Base-by-base conservation (phyloP, 1,284 basidiomycete genomes). In the Gomphus bonarii region DNA sequence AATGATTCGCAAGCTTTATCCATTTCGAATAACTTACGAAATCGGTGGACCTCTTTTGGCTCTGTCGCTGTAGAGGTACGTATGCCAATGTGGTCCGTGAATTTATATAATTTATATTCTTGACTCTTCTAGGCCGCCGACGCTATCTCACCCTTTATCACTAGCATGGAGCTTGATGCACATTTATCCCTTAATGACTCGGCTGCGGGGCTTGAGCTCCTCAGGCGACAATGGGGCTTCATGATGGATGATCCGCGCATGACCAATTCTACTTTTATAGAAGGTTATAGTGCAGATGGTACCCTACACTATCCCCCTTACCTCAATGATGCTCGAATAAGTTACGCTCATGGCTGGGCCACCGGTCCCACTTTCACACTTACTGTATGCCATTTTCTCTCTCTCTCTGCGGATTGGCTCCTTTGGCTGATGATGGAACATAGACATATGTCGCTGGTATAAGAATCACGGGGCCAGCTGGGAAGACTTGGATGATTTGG, bases 191-290 rank as follows among this genome's bases (percentile, higher is more conserved):
- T 76, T 0, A 75, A 73, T 8, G 71, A 76, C 62, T 76, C 74
- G 47, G 73, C 67, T 18, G 68, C 73, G 18, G 77, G 75, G 2
- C 70, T 80, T 64, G 76, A 78, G 59, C 68, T 80, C 8, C 61
- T 80, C 11, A 70, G 69, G 18, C 69, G 70, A 31, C 72, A 77
- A 63, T 78, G 78, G 78, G 77, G 77, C 1, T 80, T 78, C 62
- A 79, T 79, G 74, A 66, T 79, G 22, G 75, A 76, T 65, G 78
- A 75, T 6, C 74, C 75, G 59, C 61, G 77, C 54, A 75, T 73
- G 57, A 76, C 77, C 3, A 72, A 77, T 57, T 79, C 77, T 7
- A 77, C 75, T 1, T 66, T 79, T 10, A 68, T 79, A 14, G 77
- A 79, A 63, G 77, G 76, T 0, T 78, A 73, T 63, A 78, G 75